Base-by-base conservation (phyloP, 257 asterid genomes). In the Solanum microdontum region DNA sequence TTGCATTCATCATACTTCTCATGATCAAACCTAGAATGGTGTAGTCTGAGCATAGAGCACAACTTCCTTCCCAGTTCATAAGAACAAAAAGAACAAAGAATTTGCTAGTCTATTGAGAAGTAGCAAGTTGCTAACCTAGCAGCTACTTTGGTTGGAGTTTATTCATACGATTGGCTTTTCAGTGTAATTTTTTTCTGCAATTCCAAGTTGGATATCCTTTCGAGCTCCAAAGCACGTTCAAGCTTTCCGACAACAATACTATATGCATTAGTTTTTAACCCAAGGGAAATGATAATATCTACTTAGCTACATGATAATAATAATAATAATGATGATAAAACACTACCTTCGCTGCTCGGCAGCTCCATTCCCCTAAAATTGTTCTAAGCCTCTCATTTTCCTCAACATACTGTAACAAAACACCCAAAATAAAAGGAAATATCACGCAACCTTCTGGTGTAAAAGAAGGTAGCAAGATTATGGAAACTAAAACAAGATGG, bases 371-470 rank as follows among this genome's bases (percentile, higher is more conserved):
- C 69, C 98, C 98, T n/a, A 97, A 84, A 91, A 94, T 95, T 64
- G 97, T 98, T 90, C 99, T 95, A 45, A 96, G 97, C 92, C 99
- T 93, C 89, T 97, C 99, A 43, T 95, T 96, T 92, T 97, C 99
- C 90, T 95, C 99, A 21, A 97, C 94, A 89, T 96, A 96, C 99
- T 97, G 85, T 82, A 48, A 19, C 69, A 82, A 1, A 74, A 28
- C 40, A 48, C 69, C 30, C 34, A 19, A 32, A 33, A 48, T 0
- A 28, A 17, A 28, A 82, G 11, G 69, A 82, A 45, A 43, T 45
- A 45, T 80, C 40, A 45, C 32, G 28, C 26, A 48, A 80, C 40
- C 68, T 17, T 80, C 33, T 28, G 69, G 40, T 48, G 43, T 82
- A 48, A 82, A 28, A 80, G 7, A 28, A 45, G 34, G 19, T 80